These are phyloP conservation scores for Oxalis stricta DNA, from an alignment of 441 rosid species.

Conservation along the genomic window DNA sequence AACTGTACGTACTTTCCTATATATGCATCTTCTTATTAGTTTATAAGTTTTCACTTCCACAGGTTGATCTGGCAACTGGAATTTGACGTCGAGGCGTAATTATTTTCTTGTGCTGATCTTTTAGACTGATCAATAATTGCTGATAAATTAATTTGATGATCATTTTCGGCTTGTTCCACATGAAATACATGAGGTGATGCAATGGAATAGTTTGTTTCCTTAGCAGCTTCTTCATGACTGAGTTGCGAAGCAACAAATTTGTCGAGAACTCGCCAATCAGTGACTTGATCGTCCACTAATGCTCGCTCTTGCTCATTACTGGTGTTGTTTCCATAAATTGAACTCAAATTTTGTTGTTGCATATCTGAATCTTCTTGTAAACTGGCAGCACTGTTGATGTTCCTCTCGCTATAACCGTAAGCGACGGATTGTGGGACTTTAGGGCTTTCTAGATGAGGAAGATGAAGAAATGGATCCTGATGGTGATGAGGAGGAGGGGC, in stretches of 20 bases:
- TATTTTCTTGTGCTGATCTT: slow-evolving; percentile 44
- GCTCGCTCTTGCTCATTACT: slow-evolving; percentile 32
- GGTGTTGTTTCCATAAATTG: slow-evolving; percentile 21
- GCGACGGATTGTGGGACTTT: slow-evolving; percentile 37
- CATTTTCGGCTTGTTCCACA: too few relatives aligned
- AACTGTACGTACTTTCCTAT: slow-evolving; percentile 32
- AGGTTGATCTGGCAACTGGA: slow-evolving; percentile 73
- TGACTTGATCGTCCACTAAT: slow-evolving; percentile 56
- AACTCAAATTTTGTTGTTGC: slow-evolving; percentile 35
- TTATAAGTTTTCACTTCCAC: slow-evolving; percentile 51
- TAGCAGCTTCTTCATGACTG: slow-evolving; percentile 57
- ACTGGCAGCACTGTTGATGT: slow-evolving; percentile 33
- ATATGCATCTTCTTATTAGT: slow-evolving; percentile 17
- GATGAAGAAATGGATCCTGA: slow-evolving; percentile 49
- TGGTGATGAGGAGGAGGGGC: slow-evolving; percentile 24
- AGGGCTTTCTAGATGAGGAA: slow-evolving; percentile 85
- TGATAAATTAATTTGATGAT: slow-evolving; percentile 23
- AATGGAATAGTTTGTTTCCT: slow-evolving; percentile 25
- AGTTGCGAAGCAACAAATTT: slow-evolving; percentile 95
- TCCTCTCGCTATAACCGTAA: slow-evolving; percentile 25
- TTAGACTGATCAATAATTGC: slow-evolving; percentile 26
- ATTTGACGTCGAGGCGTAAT: slow-evolving; percentile 55
- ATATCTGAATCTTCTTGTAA: slow-evolving; percentile 44
- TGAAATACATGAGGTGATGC: slow-evolving; percentile 25
- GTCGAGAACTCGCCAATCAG: slow-evolving; percentile 92